Conservation (phyloP, 1,139 yeast species). For the Suhomyces taliae region DNA sequence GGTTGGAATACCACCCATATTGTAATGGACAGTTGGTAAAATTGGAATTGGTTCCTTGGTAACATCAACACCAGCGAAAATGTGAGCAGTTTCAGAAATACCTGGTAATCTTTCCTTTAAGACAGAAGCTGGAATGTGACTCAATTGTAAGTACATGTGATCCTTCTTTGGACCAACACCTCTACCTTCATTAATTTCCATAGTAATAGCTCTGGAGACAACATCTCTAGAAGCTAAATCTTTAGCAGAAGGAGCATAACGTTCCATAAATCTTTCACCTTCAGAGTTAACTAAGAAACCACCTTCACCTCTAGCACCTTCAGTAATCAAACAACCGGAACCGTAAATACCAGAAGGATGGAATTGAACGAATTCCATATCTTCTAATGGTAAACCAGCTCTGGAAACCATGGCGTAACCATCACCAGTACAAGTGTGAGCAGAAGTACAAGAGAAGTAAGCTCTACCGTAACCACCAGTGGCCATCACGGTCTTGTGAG, state of each 20-base stretch:
- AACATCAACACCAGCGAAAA: constrained; percentile 98
- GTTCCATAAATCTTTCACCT: constrained; percentile 99
- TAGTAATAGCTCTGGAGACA: constrained; percentile 95
- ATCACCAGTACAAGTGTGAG: constrained; percentile 99
- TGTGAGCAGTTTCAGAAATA: constrained; percentile 97
- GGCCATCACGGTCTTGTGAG: constrained; percentile 94
- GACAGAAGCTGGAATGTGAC: constrained; percentile 90
- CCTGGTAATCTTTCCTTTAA: constrained; percentile 97
- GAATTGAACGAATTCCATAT: constrained; percentile 96
- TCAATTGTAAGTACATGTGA: constrained; percentile 92
- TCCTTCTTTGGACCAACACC: constrained; percentile 98
- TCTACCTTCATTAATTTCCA: constrained; percentile 98
- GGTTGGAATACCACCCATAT: constrained; percentile 99
- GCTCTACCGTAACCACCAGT: constrained; percentile 99
- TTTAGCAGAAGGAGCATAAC: constrained; percentile 98
- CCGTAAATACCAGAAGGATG: constrained; percentile 99
- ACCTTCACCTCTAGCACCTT: constrained; percentile 99
- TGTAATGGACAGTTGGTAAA: constrained; percentile 96
- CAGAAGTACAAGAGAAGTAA: constrained; percentile 97
- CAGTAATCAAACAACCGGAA: constrained; percentile 97
- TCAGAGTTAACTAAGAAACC: constrained; percentile 93
- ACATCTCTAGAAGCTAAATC: constrained; percentile 98
- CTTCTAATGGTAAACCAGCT: constrained; percentile 98
- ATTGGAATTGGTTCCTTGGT: constrained; percentile 99
- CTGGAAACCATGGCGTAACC: constrained; percentile 98